Base-by-base conservation (phyloP, 495 filamentous ascomycete genomes). In the Gamarada debralockiae region DNA sequence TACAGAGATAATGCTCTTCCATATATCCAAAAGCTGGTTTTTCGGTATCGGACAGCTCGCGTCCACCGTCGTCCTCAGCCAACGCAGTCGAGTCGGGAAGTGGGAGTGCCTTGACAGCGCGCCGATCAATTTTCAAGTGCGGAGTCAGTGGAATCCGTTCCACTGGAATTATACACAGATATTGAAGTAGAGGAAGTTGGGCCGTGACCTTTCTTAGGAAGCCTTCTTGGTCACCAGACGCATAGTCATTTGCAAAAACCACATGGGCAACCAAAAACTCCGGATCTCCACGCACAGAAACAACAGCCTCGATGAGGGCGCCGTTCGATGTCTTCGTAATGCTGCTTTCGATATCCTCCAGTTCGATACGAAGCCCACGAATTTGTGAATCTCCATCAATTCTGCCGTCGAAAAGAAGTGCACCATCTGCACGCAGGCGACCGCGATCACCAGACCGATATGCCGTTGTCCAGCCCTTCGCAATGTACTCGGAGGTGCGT, bases 41-140 rank as follows among this genome's bases (percentile, higher is more conserved):
- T 54, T 50, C 0, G 57, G 58, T n/a, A n/a, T n/a, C n/a, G n/a
- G n/a, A n/a, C n/a, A n/a, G n/a, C 17, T 63, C 22, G 4, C 31
- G 48, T 3, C 48, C 29, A 5, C 13, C 52, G 13, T 14, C 13
- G 20, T 42, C 2, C 10, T 14, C 14, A 15, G 39, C 7, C 24
- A 4, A 17, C 10, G n/a, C 15, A 1, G 24, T 8, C 5, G 8
- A 27, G n/a, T 53, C 13, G 40, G 52, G 52, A 5, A 55, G 20
- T 24, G 43, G 29, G 13, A 40, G 10, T 3, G 12, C 29, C 10
- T 29, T 2, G 9, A 57, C 0, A 13, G 50, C 55, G 10, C 22
- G 4, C 23, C 63, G 27, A 45, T 78, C 76, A 0, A 73, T 50
- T 57, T 82, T 82, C 1, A 60, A 60, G 5, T 66, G 65, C 8